Conservation (phyloP, 495 filamentous ascomycete species). For the Neurospora cerealis region DNA sequence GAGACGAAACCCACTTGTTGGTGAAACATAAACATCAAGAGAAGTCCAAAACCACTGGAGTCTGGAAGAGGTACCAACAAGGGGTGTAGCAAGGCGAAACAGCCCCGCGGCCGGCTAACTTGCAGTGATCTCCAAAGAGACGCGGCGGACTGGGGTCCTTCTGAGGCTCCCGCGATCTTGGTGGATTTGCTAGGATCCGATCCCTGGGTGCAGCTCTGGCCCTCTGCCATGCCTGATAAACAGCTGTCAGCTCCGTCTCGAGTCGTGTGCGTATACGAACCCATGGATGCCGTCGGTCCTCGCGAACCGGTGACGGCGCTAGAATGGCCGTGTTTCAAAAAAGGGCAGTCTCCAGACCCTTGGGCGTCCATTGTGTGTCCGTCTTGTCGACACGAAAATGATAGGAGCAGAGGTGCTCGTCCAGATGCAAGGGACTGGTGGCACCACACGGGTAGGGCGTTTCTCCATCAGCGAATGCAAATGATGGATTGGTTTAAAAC, state of each 20-base stretch:
- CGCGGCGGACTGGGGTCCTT: slow-evolving; percentile 1
- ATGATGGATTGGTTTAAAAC: background rate
- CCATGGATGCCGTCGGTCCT: background rate
- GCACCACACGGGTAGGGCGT: slow-evolving; percentile 14
- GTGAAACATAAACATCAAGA: background rate
- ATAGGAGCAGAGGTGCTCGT: background rate
- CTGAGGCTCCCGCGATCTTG: background rate
- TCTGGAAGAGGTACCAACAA: background rate
- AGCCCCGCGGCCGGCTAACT: background rate
- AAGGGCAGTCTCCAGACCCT: background rate
- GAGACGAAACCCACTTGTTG: background rate
- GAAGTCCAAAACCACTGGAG: background rate
- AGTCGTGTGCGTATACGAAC: background rate
- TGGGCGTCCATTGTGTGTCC: background rate
- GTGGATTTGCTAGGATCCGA: background rate
- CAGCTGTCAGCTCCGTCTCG: background rate
- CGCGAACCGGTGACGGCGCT: background rate
- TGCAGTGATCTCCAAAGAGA: slow-evolving; percentile 10
- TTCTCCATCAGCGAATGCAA: background rate
- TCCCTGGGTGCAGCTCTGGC: background rate
- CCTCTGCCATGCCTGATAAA: background rate
- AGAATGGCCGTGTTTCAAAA: background rate
- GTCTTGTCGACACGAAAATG: background rate
- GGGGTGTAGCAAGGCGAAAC: background rate
- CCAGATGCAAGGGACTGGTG: slow-evolving; percentile 6